Conservation (phyloP, 352 stramenopile species). For the Peronospora farinosa region DNA sequence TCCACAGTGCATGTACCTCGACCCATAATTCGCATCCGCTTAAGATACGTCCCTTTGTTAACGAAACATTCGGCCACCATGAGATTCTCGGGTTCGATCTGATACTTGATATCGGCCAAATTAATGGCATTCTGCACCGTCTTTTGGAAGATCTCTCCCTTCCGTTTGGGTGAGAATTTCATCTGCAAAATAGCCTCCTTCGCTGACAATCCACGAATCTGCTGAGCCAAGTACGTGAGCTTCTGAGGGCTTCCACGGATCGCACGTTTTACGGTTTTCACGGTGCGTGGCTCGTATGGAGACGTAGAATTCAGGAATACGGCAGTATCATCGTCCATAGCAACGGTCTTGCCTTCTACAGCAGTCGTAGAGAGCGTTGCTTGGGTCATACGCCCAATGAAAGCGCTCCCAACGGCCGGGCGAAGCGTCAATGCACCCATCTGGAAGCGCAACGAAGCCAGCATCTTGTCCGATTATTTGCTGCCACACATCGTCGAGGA, state of each 20-base stretch:
- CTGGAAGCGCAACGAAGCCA: slow-evolving; percentile 53
- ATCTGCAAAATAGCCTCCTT: slow-evolving; percentile 78
- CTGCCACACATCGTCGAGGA: slow-evolving; percentile 21
- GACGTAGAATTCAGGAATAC: slow-evolving; percentile 62
- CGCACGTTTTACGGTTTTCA: slow-evolving; percentile 79
- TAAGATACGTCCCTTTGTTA: slow-evolving; percentile 79
- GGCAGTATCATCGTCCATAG: slow-evolving; percentile 39
- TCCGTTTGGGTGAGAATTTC: slow-evolving; percentile 84
- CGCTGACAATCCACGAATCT: slow-evolving; percentile 72
- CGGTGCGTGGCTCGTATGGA: slow-evolving; percentile 40
- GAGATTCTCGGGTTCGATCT: slow-evolving; percentile 81
- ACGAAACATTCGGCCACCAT: slow-evolving; percentile 82
- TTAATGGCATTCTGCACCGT: slow-evolving; percentile 85
- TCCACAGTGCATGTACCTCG: slow-evolving; percentile 38
- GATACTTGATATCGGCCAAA: slow-evolving; percentile 83
- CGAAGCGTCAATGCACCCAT: slow-evolving; percentile 57
- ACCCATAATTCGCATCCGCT: slow-evolving; percentile 81
- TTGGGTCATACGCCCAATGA: slow-evolving; percentile 18
- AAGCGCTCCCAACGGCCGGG: slow-evolving; percentile 25
- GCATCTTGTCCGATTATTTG: slow-evolving; percentile 37
- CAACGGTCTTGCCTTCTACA: slow-evolving; percentile 15
- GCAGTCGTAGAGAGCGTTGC: slow-evolving; percentile 39
- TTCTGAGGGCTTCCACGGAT: slow-evolving; percentile 80
- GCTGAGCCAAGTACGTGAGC: slow-evolving; percentile 73
- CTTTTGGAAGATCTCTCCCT: slow-evolving; percentile 77